Percentiles rank a stretch among this genome's conserved stretches.
phyloP scores from a whole-genome alignment of 1,139 yeast species.

The Protomyces lactucae-debilis region DNA sequence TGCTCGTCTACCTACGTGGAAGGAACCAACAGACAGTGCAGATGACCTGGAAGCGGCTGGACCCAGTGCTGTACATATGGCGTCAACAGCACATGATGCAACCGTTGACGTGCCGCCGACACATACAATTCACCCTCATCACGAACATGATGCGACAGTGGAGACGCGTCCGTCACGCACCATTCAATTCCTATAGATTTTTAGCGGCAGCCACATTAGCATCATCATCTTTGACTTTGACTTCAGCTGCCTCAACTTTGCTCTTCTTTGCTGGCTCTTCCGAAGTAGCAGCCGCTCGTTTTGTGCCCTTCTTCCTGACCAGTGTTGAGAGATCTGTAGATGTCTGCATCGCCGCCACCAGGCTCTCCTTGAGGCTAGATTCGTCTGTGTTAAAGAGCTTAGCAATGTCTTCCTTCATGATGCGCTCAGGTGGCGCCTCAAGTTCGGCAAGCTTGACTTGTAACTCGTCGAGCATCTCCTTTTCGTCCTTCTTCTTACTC shows the following conservation, averaged over 20 bases:
- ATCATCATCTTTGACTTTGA: not conserved
- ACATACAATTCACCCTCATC: not conserved
- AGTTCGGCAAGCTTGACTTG: too few species aligned
- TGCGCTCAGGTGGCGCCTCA: too few species aligned
- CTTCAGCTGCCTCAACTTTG: not conserved
- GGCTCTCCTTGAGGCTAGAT: constrained; percentile 36
- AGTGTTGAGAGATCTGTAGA: constrained; percentile 33
- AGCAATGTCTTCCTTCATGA: too few species aligned
- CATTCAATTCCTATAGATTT: not conserved
- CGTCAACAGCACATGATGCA: not conserved
- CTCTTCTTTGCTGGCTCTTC: not conserved
- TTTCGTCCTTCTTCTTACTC: too few species aligned
- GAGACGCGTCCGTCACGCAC: not conserved
- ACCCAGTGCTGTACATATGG: not conserved
- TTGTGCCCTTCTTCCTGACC: constrained; percentile 30
- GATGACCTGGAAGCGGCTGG: not conserved
- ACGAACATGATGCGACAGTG: not conserved
- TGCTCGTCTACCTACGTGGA: not conserved
- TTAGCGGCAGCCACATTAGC: not conserved
- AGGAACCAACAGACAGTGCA: not conserved
- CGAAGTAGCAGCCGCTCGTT: not conserved
- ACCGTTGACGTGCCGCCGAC: not conserved
- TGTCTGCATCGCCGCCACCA: constrained; percentile 40
- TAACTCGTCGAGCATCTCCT: too few species aligned
- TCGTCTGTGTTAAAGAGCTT: too few species aligned